These are phyloP conservation scores for Trypethelium eluteriae DNA, from an alignment of 495 filamentous ascomycete species.

Conservation along the genomic window DNA sequence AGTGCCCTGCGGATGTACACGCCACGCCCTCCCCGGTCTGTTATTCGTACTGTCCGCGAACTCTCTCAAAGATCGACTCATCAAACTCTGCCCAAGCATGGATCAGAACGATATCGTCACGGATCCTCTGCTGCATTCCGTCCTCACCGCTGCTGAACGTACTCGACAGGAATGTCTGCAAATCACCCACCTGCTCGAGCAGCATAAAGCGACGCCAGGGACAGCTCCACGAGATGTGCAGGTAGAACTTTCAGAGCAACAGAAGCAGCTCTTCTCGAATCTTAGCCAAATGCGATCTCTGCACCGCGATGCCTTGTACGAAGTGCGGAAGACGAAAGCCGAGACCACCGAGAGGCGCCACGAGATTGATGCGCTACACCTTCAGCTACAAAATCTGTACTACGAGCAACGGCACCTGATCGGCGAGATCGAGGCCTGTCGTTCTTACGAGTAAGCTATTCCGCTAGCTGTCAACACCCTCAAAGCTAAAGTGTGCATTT, in stretches of 20 bases:
- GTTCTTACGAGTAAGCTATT: slow-evolving; percentile 75
- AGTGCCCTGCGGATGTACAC: too few species aligned
- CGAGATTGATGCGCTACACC: slow-evolving; percentile 84
- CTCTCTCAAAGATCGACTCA: too few species aligned
- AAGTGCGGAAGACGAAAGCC: slow-evolving; percentile 78
- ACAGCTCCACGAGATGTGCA: slow-evolving; percentile 43
- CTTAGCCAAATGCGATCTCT: slow-evolving; percentile 73
- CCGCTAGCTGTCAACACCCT: neutral
- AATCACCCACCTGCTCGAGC: slow-evolving; percentile 56
- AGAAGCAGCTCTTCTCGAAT: slow-evolving; percentile 71
- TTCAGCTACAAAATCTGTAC: slow-evolving; percentile 90
- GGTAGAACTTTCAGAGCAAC: slow-evolving; percentile 61
- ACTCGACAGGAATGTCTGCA: slow-evolving; percentile 65
- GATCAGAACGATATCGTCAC: slow-evolving; percentile 55
- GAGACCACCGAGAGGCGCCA: slow-evolving; percentile 77
- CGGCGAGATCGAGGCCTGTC: slow-evolving; percentile 84
- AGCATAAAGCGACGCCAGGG: slow-evolving; percentile 36
- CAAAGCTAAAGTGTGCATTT: slow-evolving; percentile 13
- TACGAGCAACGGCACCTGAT: slow-evolving; percentile 89
- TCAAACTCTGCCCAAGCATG: slow-evolving; percentile 30
- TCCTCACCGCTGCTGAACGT: slow-evolving; percentile 60
- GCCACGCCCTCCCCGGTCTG: too few species aligned
- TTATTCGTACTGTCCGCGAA: too few species aligned
- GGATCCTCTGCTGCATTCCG: slow-evolving; percentile 61
- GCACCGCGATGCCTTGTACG: slow-evolving; percentile 71